Percentiles rank a stretch among this genome's conserved stretches.
phyloP scores from a whole-genome alignment of 495 filamentous ascomycete species.

The Penicillium subrubescens region DNA sequence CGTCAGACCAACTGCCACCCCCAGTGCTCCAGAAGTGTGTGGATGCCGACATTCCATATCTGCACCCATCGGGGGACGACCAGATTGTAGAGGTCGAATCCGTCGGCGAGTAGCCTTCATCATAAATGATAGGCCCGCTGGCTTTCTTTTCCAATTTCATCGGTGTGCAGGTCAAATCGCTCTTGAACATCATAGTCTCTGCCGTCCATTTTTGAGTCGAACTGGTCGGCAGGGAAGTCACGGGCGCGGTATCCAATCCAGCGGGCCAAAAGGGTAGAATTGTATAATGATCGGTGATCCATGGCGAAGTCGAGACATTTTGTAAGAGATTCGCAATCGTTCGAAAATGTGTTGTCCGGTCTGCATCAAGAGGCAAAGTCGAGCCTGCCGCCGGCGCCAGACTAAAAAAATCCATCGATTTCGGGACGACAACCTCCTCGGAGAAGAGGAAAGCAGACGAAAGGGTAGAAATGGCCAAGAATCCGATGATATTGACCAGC shows the following conservation, averaged over 20 bases:
- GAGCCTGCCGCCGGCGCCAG: too few relatives aligned
- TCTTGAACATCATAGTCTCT: conserved; percentile 38
- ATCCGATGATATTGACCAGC: conserved; percentile 34
- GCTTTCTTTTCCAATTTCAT: conserved; percentile 23
- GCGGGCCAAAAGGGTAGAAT: conserved; percentile 45
- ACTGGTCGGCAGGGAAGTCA: conserved; percentile 24
- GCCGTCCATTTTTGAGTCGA: conserved; percentile 30
- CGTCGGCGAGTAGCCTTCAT: too few relatives aligned
- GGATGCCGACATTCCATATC: too few relatives aligned
- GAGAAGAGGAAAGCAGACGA: conserved; percentile 36
- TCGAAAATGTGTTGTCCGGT: conserved; percentile 32
- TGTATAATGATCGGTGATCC: conserved; percentile 41
- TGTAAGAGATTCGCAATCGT: conserved; percentile 35
- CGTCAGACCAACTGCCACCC: conserved; percentile 26
- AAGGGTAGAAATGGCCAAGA: conserved; percentile 35
- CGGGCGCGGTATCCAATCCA: too few relatives aligned
- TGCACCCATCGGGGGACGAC: conserved; percentile 19
- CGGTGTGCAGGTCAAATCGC: conserved; percentile 26
- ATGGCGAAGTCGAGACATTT: conserved; percentile 42
- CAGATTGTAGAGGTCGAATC: too few relatives aligned
- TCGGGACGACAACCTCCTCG: conserved; percentile 25
- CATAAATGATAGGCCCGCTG: conserved; percentile 6
- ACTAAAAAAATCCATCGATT: conserved; percentile 26
- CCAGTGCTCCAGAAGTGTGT: too few relatives aligned
- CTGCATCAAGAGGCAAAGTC: conserved; percentile 18